A percentile compares a stretch with the other conserved stretches of the same genome.
These are phyloP conservation scores for Fusarium veterinarium DNA, from an alignment of 2,329 filamentous ascomycete genomes.

Conservation along the genomic window DNA sequence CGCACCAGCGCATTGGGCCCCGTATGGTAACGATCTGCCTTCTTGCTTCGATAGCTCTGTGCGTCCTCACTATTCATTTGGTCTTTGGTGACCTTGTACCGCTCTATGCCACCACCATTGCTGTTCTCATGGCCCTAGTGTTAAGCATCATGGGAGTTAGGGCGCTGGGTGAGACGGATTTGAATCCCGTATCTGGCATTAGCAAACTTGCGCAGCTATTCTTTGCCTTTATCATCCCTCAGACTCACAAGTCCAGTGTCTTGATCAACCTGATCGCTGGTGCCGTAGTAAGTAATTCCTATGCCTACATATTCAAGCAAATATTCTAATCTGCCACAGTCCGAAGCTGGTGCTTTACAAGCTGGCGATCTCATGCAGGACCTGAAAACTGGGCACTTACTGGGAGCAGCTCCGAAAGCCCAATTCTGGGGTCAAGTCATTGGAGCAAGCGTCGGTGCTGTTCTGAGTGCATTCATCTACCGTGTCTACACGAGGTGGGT, in stretches of 20 bases:
- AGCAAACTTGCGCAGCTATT: constrained; percentile 96
- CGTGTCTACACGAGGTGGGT: constrained; percentile 79
- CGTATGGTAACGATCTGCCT: constrained; percentile 80
- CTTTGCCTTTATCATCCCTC: constrained; percentile 89
- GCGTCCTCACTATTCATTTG: constrained; percentile 82
- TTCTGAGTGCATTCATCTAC: constrained; percentile 89
- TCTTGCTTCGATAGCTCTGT: constrained; percentile 79
- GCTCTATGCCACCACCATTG: constrained; percentile 77
- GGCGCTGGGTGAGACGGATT: constrained; percentile 83
- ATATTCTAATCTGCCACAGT: constrained; percentile 43
- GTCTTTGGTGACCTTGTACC: constrained; percentile 88
- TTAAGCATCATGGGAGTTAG: constrained; percentile 80
- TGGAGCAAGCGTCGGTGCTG: constrained; percentile 84
- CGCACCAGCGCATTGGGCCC: constrained; percentile 81
- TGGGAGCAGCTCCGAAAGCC: constrained; percentile 91
- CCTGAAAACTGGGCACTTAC: constrained; percentile 92
- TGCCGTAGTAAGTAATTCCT: constrained; percentile 68
- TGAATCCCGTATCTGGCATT: constrained; percentile 97
- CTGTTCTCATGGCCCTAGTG: constrained; percentile 86
- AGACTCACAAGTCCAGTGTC: constrained; percentile 84
- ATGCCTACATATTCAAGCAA: neutral
- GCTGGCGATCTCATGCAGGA: constrained; percentile 98
- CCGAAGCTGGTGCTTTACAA: constrained; percentile 78
- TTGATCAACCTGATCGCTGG: constrained; percentile 95
- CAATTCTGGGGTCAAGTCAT: constrained; percentile 98